phyloP scores from a whole-genome alignment of 768 basidiomycete genomes.

The Mycena sanguinolenta region DNA sequence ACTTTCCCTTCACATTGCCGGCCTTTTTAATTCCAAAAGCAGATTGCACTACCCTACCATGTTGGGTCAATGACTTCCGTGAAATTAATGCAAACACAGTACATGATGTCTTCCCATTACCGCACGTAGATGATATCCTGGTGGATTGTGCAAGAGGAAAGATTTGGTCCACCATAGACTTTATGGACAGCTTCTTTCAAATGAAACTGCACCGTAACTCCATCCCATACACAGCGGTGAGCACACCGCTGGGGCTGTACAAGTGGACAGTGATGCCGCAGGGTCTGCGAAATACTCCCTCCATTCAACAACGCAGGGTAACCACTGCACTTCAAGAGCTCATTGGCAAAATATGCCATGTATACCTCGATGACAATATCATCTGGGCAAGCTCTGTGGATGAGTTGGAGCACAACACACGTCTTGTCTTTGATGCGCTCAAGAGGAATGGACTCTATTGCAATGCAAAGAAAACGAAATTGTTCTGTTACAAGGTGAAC shows the following conservation, averaged over 20 bases:
- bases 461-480: slow-evolving; percentile 38
- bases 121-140: slow-evolving; percentile 46
- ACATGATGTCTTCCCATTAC: slow-evolving; percentile 40
- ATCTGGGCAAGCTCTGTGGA: slow-evolving; percentile 57
- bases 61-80: slow-evolving; percentile 47
- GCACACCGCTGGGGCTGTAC: slow-evolving; percentile 52
- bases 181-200: slow-evolving; percentile 59
- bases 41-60: slow-evolving; percentile 38
- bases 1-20: slow-evolving; percentile 43
- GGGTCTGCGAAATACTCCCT: slow-evolving; percentile 50
- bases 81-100: slow-evolving; percentile 42
- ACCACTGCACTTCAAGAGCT: slow-evolving; percentile 45
- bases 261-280: slow-evolving; percentile 60
- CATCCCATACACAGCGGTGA: slow-evolving; percentile 49
- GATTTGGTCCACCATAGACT: slow-evolving; percentile 54
- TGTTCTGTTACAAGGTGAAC: not conserved
- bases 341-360: slow-evolving; percentile 58
- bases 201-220: slow-evolving; percentile 40
- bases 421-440: slow-evolving; percentile 38
- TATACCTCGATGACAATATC: slow-evolving; percentile 61
- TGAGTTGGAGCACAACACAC: slow-evolving; percentile 45
- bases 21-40: slow-evolving; percentile 50
- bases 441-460: slow-evolving; percentile 38
- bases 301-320: slow-evolving; percentile 51
- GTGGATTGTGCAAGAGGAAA: slow-evolving; percentile 51